A percentile compares a stretch with the other conserved stretches of the same genome.
phyloP scores from a whole-genome alignment of 495 filamentous ascomycete genomes.

The Xylaria telfairii region DNA sequence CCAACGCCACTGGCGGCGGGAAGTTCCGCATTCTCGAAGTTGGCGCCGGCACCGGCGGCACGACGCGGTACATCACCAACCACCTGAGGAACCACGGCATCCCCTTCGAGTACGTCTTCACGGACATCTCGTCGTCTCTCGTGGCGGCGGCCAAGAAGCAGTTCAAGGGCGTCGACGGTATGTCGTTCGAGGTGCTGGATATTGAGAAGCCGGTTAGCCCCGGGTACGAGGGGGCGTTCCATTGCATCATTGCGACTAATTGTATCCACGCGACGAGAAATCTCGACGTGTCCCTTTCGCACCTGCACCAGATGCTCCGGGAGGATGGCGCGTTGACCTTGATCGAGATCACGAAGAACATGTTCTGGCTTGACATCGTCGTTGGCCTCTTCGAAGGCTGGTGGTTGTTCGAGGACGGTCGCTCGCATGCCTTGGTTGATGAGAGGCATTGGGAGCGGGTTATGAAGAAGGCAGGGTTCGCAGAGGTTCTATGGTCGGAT shows the following conservation, averaged over 20 bases:
- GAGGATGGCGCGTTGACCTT: constrained; percentile 51
- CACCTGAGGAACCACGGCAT: constrained; percentile 28
- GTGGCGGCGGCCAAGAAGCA: constrained; percentile 47
- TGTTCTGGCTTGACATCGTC: constrained; percentile 54
- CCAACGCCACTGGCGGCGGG: constrained; percentile 14
- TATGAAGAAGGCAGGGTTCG: constrained; percentile 51
- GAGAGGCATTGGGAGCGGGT: constrained; percentile 44
- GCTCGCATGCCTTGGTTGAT: constrained; percentile 49
- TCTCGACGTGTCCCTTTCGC: constrained; percentile 34
- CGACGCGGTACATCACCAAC: constrained; percentile 31
- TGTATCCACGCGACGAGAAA: constrained; percentile 53
- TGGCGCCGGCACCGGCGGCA: constrained; percentile 34
- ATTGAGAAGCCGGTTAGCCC: constrained; percentile 40
- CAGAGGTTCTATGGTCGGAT: constrained; percentile 54
- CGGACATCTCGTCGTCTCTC: constrained; percentile 47
- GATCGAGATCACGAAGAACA: constrained; percentile 50
- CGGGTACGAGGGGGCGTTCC: constrained; percentile 31
- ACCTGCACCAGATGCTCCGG: constrained; percentile 45
- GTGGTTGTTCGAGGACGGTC: constrained; percentile 59
- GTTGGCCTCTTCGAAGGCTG: constrained; percentile 60
- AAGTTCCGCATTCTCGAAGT: constrained; percentile 44
- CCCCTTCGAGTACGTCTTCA: constrained; percentile 49
- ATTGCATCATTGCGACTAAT: constrained; percentile 50
- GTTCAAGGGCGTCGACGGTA: constrained; percentile 35
- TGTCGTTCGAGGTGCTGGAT: constrained; percentile 41